Conservation (phyloP, 192 early-diverging fungal species). For the Umbelopsis ramanniana region DNA sequence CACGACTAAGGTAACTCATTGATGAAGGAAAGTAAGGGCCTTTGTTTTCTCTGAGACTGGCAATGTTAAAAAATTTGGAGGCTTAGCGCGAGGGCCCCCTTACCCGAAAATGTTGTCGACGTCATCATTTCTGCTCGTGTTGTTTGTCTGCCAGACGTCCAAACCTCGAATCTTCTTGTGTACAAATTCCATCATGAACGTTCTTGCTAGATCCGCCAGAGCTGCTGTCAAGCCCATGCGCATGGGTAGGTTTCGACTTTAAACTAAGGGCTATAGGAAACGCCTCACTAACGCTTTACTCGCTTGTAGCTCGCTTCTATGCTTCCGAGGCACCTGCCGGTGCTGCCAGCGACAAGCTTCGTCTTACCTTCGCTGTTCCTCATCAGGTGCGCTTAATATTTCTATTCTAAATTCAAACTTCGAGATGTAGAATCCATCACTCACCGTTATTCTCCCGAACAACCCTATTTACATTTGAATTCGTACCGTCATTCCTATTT, state of each 20-base stretch:
- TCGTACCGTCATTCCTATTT: neutral
- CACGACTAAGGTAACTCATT: conserved; percentile 34
- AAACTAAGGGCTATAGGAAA: neutral
- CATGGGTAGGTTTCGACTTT: conserved; percentile 45
- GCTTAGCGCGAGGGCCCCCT: conserved; percentile 18
- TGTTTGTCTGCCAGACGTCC: neutral
- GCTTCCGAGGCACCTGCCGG: conserved; percentile 77
- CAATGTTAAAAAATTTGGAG: conserved; percentile 15
- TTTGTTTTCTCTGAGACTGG: conserved; percentile 25
- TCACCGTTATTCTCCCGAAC: neutral
- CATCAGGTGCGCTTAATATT: conserved; percentile 69
- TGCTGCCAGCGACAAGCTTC: conserved; percentile 70
- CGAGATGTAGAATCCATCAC: neutral
- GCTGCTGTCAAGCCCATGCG: conserved; percentile 47
- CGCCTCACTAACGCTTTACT: neutral
- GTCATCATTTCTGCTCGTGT: neutral
- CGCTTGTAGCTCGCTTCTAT: conserved; percentile 69
- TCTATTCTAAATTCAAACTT: neutral
- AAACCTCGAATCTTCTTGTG: conserved; percentile 20
- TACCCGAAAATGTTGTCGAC: conserved; percentile 8
- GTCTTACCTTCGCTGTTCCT: conserved; percentile 88
- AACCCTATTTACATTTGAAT: neutral
- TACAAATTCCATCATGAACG: conserved; percentile 48
- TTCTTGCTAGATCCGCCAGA: conserved; percentile 51
- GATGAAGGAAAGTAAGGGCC: conserved; percentile 31